Evolutionary conservation across 257 asterid species (phyloP), one percentile per base, ranked within the genome.

Genomic region (Solanum bulbocastanum): DNA sequence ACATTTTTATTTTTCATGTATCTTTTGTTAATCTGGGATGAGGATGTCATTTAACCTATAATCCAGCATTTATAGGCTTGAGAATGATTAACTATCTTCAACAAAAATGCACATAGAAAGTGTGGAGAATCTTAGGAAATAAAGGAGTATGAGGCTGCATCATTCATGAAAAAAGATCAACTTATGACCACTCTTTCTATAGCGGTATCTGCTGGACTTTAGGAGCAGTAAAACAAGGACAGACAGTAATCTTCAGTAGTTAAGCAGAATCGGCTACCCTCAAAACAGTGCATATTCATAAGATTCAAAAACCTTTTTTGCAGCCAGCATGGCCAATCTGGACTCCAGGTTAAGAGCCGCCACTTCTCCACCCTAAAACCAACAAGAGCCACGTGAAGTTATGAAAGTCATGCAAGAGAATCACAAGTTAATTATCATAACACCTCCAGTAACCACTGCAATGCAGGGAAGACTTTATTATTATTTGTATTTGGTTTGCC

Each of bases 301-400:
- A 62, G 73, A 79, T 52, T 85, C 86, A 25, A 68, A 74, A 86
- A 97, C 99, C 99, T 97, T 94, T 88, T 92, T 94, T 81, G 99
- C 98, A 89, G 94, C 97, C 32, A 94, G 93, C 83, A 96, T 89
- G 32, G 98, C 98, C 68, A 89, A 91, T 85, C 94, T 89, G 71
- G 98, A 90, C 94, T 96, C 98, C 35, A 96, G 91, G 91, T 93
- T 94, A 89, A 94, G 87, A 86, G 98, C 96, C 40, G 98, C 99
- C 89, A 97, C 68, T 83, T 91, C 93, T 81, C 95, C 99, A 68
- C 98, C 98, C 99, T 96, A 92, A 58, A 89, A 92, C 86, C 87
- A 69, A 88, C 22, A 82, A 82, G 86, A 49, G 44, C 30, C 32
- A 82, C 20, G 69, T 82, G 30, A 46, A 30, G 72, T 44, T 5